Conservation (phyloP, 495 filamentous ascomycete genomes). For the Trichoderma reesei region DNA sequence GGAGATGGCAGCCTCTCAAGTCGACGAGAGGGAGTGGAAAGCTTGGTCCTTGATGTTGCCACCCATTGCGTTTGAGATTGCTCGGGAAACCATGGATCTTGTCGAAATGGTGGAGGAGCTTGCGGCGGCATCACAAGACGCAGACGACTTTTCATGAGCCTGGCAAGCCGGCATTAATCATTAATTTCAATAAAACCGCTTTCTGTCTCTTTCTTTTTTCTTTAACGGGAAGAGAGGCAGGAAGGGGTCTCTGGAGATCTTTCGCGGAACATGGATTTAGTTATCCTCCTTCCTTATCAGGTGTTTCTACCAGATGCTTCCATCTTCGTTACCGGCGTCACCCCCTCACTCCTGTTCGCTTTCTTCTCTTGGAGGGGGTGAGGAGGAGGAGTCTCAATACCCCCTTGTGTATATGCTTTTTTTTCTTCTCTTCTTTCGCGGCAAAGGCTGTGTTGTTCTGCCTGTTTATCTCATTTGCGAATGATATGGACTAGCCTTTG, state of each 20-base stretch:
- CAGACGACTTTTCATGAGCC: not conserved
- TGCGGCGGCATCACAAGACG: not conserved
- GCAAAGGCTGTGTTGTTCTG: not conserved
- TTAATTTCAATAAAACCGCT: slow-evolving; percentile 1
- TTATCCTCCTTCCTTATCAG: not conserved
- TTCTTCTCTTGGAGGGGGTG: not conserved
- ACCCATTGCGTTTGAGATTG: slow-evolving; percentile 2
- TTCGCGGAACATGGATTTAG: not conserved
- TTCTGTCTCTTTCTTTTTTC: too few relatives aligned
- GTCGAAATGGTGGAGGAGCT: not conserved
- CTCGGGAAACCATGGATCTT: not conserved
- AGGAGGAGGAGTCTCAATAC: slow-evolving; percentile 7
- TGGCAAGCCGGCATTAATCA: not conserved
- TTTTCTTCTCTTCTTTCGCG: not conserved
- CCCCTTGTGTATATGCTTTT: slow-evolving; percentile 5
- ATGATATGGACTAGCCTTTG: not conserved
- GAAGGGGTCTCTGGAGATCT: not conserved
- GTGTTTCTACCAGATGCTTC: not conserved
- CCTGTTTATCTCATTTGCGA: not conserved
- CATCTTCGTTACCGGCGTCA: not conserved
- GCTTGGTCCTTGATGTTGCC: not conserved
- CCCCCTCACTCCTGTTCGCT: not conserved
- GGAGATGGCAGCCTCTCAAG: slow-evolving; percentile 27
- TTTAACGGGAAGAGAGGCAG: not conserved
- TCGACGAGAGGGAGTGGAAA: not conserved